Conservation (phyloP, 495 filamentous ascomycete species). For the Tuber magnatum region DNA sequence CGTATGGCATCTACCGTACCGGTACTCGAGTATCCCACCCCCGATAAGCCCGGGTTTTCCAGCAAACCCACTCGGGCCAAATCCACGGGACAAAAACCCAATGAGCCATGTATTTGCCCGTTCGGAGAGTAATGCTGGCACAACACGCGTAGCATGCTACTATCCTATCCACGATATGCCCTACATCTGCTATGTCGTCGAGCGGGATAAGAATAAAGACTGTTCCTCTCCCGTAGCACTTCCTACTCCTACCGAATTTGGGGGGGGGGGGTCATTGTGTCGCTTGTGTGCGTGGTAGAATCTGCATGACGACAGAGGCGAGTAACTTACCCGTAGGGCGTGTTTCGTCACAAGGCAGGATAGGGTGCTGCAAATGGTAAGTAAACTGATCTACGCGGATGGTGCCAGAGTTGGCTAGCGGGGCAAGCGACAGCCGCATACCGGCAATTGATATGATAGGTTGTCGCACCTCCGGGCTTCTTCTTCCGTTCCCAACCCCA, state of each 20-base stretch:
- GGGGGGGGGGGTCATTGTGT: slow-evolving; percentile 8
- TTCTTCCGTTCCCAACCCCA: background rate
- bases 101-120: background rate
- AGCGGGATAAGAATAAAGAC: background rate
- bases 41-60: too few species aligned
- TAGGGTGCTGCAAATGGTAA: background rate
- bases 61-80: too few species aligned
- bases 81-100: background rate
- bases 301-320: slow-evolving; percentile 10
- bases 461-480: background rate
- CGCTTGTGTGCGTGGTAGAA: background rate
- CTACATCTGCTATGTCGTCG: background rate
- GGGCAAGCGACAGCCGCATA: background rate
- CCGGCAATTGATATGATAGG: background rate
- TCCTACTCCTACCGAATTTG: slow-evolving; percentile 16
- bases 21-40: background rate
- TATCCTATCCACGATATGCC: too few species aligned
- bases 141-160: background rate
- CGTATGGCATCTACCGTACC: background rate
- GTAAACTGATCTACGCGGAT: background rate
- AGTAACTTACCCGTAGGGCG: too few species aligned
- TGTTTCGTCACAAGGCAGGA: too few species aligned
- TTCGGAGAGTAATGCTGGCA: background rate
- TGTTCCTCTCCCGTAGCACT: slow-evolving; percentile 7
- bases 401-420: background rate